Conservation (phyloP, 306 rosid species). For the Herpetospermum pedunculosum region DNA sequence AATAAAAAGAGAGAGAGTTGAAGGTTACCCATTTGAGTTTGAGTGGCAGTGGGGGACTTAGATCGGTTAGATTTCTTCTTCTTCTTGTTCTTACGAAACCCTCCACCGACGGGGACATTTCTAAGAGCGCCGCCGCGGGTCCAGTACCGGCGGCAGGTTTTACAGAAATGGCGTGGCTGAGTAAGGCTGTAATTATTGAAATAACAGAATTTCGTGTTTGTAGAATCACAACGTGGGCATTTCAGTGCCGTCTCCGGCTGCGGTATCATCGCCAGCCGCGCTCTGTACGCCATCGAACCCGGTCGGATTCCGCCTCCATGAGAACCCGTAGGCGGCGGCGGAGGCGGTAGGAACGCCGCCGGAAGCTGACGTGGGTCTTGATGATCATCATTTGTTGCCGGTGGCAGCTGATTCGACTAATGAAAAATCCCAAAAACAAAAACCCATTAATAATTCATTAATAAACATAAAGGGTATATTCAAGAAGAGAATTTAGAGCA, state of each 20-base stretch:
- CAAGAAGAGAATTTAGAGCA: neutral
- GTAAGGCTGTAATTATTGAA: slow-evolving; percentile 70
- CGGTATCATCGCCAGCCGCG: slow-evolving; percentile 57
- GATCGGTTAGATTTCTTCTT: slow-evolving; percentile 45
- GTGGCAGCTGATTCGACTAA: slow-evolving; percentile 18
- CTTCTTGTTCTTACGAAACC: slow-evolving; percentile 82
- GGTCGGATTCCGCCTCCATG: slow-evolving; percentile 36
- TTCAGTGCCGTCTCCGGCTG: slow-evolving; percentile 73
- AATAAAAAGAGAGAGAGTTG: neutral
- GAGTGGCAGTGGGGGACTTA: slow-evolving; percentile 38
- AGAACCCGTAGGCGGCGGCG: slow-evolving; percentile 3
- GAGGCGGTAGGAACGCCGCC: slow-evolving; percentile 19
- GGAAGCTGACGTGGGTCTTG: slow-evolving; percentile 37
- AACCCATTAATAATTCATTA: neutral
- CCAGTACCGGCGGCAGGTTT: slow-evolving; percentile 90
- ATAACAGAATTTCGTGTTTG: slow-evolving; percentile 82
- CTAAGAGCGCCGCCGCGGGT: slow-evolving; percentile 78
- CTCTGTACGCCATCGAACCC: slow-evolving; percentile 74
- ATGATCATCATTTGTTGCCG: slow-evolving; percentile 4
- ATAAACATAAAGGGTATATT: neutral
- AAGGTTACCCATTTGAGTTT: slow-evolving; percentile 19
- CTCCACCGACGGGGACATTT: slow-evolving; percentile 89
- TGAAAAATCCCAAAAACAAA: slow-evolving; percentile 3
- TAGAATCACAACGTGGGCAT: slow-evolving; percentile 89
- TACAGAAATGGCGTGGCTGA: slow-evolving; percentile 93